Evolutionary conservation across 2,329 filamentous ascomycete species (phyloP).

Genomic region (Pseudogymnoascus verrucosus): DNA sequence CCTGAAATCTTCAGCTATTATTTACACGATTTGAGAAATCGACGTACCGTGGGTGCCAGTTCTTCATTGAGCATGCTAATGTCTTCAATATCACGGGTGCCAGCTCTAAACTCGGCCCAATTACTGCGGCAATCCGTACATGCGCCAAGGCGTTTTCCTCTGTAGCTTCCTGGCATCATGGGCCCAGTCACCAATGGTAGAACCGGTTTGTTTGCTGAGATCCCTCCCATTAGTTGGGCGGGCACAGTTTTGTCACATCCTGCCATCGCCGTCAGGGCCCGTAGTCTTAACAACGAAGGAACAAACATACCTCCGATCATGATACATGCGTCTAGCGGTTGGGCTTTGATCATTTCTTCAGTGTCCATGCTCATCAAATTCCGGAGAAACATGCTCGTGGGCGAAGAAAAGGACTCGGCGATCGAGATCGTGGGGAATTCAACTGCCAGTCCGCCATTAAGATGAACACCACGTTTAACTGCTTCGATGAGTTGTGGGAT

Average conservation of each 20-base stretch:
- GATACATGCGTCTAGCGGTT: constrained; percentile 61
- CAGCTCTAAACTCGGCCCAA: constrained; percentile 62
- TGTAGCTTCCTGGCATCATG: constrained; percentile 65
- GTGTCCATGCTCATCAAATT: constrained; percentile 77
- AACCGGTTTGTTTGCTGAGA: constrained; percentile 66
- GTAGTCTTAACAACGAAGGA: background rate
- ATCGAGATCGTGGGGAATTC: constrained; percentile 69
- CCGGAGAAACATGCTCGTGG: constrained; percentile 67
- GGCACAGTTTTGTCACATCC: constrained; percentile 70
- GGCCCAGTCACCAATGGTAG: constrained; percentile 63
- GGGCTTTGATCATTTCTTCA: constrained; percentile 67
- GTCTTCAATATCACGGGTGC: constrained; percentile 61
- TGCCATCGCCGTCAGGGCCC: constrained; percentile 22
- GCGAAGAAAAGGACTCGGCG: constrained; percentile 60
- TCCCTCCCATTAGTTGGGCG: constrained; percentile 67
- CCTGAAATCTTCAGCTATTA: constrained; percentile 6
- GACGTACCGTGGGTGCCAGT: constrained; percentile 56
- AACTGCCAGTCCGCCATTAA: constrained; percentile 58
- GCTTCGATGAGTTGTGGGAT: constrained; percentile 65
- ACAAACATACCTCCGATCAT: constrained; percentile 52
- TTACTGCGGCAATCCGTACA: constrained; percentile 70
- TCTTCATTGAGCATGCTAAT: constrained; percentile 65
- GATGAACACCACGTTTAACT: constrained; percentile 58
- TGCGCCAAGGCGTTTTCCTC: constrained; percentile 57
- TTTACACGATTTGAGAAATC: background rate